A percentile compares a stretch with the other conserved stretches of the same genome.
phyloP scores from a whole-genome alignment of 108 stramenopile genomes.

The Cyclotella cryptica region DNA sequence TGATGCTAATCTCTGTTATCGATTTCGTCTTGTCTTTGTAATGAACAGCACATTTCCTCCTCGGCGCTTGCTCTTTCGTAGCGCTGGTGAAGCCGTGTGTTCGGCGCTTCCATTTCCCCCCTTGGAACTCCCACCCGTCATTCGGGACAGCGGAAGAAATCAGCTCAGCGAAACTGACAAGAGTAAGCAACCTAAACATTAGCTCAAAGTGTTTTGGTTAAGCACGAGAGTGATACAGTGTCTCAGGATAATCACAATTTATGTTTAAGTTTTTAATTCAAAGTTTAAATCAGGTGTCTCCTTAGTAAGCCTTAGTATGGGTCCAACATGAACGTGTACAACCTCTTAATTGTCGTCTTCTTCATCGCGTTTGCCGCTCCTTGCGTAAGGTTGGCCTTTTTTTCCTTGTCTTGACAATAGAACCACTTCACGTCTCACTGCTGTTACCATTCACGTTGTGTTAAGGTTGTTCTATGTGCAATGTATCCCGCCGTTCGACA shows the following conservation, averaged over 20 bases:
- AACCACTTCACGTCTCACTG: neutral
- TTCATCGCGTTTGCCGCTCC: conserved; percentile 44
- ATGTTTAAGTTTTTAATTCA: neutral
- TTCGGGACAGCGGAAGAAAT: neutral
- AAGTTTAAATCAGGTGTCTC: neutral
- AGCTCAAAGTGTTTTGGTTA: too few relatives aligned
- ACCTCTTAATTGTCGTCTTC: conserved; percentile 34
- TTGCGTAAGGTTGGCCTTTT: conserved; percentile 13
- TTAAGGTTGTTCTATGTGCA: conserved; percentile 28
- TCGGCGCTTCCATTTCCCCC: conserved; percentile 3
- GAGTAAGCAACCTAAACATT: neutral
- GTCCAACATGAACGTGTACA: conserved; percentile 42
- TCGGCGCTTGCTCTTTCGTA: conserved; percentile 12
- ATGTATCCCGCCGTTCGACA: conserved; percentile 17
- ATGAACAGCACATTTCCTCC: conserved; percentile 1
- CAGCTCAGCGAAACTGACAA: neutral
- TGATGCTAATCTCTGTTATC: conserved; percentile 6
- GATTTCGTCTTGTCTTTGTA: neutral
- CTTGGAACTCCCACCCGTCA: conserved; percentile 29
- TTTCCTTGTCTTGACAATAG: neutral
- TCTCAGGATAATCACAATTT: neutral
- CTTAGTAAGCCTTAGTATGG: neutral
- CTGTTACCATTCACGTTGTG: neutral
- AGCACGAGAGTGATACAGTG: neutral
- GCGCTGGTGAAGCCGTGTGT: conserved; percentile 25